phyloP scores from a whole-genome alignment of 2,329 filamentous ascomycete species.

The Colletotrichum tanaceti region DNA sequence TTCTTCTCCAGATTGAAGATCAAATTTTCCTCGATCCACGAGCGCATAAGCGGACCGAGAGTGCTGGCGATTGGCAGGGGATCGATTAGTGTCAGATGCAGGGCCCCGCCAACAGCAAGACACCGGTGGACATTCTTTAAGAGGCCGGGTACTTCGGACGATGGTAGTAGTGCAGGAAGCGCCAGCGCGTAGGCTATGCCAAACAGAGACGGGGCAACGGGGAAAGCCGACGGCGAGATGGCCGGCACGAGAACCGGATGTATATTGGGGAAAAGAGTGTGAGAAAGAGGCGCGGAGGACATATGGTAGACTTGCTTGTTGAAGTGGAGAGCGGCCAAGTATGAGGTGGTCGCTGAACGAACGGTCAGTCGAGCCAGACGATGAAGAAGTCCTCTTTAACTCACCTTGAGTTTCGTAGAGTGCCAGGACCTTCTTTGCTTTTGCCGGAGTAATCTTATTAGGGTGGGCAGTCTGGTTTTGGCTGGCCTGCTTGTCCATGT shows the following conservation, averaged over 20 bases:
- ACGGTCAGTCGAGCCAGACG: slow-evolving; percentile 14
- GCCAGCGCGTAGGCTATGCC: slow-evolving; percentile 63
- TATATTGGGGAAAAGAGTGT: slow-evolving; percentile 53
- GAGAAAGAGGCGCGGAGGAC: slow-evolving; percentile 55
- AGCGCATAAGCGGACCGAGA: slow-evolving; percentile 66
- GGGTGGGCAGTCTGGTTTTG: slow-evolving; percentile 35
- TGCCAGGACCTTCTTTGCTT: slow-evolving; percentile 55
- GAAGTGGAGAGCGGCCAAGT: slow-evolving; percentile 59
- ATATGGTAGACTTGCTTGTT: slow-evolving; percentile 59
- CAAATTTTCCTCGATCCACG: slow-evolving; percentile 72
- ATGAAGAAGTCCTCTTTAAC: slow-evolving; percentile 41
- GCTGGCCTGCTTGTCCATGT: slow-evolving; percentile 53
- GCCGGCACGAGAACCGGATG: slow-evolving; percentile 54
- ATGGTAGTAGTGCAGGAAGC: slow-evolving; percentile 67
- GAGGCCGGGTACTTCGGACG: slow-evolving; percentile 66
- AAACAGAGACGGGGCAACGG: slow-evolving; percentile 58
- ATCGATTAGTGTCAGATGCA: slow-evolving; percentile 72
- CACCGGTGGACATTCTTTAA: slow-evolving; percentile 68
- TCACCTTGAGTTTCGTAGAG: slow-evolving; percentile 65
- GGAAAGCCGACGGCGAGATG: slow-evolving; percentile 50
- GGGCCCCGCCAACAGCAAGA: slow-evolving; percentile 64
- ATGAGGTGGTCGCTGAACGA: slow-evolving; percentile 59
- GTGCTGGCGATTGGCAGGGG: slow-evolving; percentile 66
- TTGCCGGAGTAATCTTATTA: slow-evolving; percentile 41
- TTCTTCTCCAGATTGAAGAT: slow-evolving; percentile 68